Percentiles rank a stretch among this genome's conserved stretches.
These are phyloP conservation scores for Umbellularia californica DNA, from an alignment of 164 flowering plant genomes.

Conservation along the genomic window DNA sequence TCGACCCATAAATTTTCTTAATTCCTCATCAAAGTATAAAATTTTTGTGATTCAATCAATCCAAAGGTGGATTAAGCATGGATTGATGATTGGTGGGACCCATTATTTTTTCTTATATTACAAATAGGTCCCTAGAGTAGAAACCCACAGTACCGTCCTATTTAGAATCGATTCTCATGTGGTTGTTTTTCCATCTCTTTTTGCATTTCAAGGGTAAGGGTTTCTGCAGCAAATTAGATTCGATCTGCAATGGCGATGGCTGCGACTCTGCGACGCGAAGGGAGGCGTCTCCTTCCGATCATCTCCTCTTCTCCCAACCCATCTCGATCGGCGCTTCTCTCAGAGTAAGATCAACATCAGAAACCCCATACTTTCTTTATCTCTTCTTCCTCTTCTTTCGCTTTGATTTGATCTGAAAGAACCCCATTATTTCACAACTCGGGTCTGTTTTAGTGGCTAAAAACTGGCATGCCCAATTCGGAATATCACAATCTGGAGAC, in stretches of 20 bases:
- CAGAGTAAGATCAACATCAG: not conserved
- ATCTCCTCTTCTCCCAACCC: not conserved
- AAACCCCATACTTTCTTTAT: no score
- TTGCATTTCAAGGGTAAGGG: not conserved
- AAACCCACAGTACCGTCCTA: no score
- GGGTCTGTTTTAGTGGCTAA: not conserved
- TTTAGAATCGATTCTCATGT: not conserved
- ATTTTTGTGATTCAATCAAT: no score
- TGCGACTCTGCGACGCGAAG: slow-evolving; percentile 11
- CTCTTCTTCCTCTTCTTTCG: not conserved
- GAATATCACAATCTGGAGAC: not conserved
- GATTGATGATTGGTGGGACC: no score
- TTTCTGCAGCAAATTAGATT: not conserved
- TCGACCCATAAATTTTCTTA: no score
- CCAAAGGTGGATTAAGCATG: no score
- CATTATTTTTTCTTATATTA: no score
- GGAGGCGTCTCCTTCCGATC: slow-evolving; percentile 2
- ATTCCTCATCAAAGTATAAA: no score
- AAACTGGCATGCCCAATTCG: not conserved
- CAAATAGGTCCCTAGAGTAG: no score
- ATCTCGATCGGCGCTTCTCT: not conserved
- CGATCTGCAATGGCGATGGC: slow-evolving; percentile 6
- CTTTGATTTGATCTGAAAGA: not conserved
- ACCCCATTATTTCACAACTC: not conserved
- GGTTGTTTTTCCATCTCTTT: not conserved